Conservation (phyloP, 2,329 filamentous ascomycete species). For the Aspergillus glaucus region DNA sequence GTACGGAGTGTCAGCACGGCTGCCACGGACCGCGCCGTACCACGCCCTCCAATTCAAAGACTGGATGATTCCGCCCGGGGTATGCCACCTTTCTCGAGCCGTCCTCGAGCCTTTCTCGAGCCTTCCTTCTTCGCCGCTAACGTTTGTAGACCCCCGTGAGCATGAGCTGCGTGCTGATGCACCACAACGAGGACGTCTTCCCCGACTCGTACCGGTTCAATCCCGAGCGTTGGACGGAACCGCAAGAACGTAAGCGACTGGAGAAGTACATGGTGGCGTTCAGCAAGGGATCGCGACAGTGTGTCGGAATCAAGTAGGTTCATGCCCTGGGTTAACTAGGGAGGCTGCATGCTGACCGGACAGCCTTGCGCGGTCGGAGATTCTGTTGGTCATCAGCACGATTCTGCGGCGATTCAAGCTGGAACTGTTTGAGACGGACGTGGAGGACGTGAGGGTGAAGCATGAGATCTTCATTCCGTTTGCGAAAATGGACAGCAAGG, state of each 20-base stretch:
- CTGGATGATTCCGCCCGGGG: slow-evolving; percentile 27
- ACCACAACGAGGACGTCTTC: slow-evolving; percentile 32
- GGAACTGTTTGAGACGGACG: slow-evolving; percentile 26
- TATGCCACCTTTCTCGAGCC: slow-evolving; percentile 9
- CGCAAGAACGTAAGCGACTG: slow-evolving; percentile 24
- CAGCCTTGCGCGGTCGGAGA: slow-evolving; percentile 29
- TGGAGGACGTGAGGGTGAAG: slow-evolving; percentile 21
- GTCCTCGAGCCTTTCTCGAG: too few species aligned
- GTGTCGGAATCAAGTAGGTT: slow-evolving; percentile 40
- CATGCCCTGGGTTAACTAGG: background rate
- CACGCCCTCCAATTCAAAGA: slow-evolving; percentile 25
- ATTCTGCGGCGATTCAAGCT: slow-evolving; percentile 26
- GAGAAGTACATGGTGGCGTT: slow-evolving; percentile 35
- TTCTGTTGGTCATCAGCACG: slow-evolving; percentile 24
- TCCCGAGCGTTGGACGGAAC: slow-evolving; percentile 34
- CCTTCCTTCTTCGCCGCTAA: background rate
- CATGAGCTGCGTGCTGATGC: slow-evolving; percentile 32
- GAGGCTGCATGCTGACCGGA: background rate
- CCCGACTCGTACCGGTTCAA: slow-evolving; percentile 29
- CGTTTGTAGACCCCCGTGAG: slow-evolving; percentile 26
- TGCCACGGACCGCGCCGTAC: slow-evolving; percentile 24
- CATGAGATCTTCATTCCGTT: slow-evolving; percentile 20
- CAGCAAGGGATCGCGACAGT: slow-evolving; percentile 38
- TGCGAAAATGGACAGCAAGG: slow-evolving; percentile 11
- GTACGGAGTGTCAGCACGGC: slow-evolving; percentile 23